Percentiles rank a stretch among this genome's conserved stretches.
Conservation (phyloP, 2,329 filamentous ascomycete species). For the Xylariaceae sp. region DNA sequence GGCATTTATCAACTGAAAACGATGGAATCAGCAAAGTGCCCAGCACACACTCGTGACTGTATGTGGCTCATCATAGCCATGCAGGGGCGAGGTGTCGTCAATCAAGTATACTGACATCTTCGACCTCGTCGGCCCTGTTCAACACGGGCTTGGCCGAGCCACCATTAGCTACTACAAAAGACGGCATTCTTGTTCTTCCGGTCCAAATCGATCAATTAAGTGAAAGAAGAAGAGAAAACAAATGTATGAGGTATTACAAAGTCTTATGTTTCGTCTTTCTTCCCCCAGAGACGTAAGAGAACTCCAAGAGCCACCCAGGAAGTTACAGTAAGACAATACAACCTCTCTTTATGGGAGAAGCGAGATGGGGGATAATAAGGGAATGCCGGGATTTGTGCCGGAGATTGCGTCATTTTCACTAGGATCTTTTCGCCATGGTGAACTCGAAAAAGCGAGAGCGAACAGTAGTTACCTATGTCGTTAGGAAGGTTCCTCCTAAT, state of each 20-base stretch:
- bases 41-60: not conserved
- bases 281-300: not conserved
- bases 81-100: slow-evolving; percentile 3
- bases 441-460: not conserved
- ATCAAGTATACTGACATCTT: slow-evolving; percentile 38
- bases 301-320: too few relatives aligned
- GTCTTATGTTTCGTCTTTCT: not conserved
- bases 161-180: slow-evolving; percentile 7
- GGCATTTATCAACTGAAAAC: slow-evolving; percentile 57
- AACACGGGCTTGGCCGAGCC: slow-evolving; percentile 16
- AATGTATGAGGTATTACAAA: not conserved
- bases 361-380: not conserved
- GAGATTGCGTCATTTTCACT: slow-evolving; percentile 17
- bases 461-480: too few relatives aligned
- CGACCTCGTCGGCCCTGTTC: slow-evolving; percentile 40
- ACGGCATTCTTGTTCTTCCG: not conserved
- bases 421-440: not conserved
- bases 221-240: not conserved
- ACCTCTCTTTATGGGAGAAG: too few relatives aligned
- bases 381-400: slow-evolving; percentile 16
- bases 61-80: not conserved
- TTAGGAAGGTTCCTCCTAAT: too few relatives aligned
- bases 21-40: not conserved
- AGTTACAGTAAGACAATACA: too few relatives aligned
- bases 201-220: not conserved